Conservation (phyloP, 1,284 basidiomycete genomes). For the Papiliotrema nemorosa region DNA sequence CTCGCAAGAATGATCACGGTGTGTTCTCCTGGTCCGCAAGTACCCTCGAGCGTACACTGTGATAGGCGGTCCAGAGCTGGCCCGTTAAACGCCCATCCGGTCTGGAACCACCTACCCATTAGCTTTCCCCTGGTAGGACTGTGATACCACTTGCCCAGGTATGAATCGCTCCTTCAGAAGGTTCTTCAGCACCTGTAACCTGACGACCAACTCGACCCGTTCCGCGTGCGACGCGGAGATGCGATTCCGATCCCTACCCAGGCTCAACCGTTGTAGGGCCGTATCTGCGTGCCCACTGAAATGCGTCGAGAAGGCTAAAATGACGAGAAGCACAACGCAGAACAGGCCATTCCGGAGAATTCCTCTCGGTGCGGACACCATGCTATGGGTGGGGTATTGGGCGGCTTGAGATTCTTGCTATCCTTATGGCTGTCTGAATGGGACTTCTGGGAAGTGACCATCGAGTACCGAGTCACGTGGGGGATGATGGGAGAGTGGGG, state of each 20-base stretch:
- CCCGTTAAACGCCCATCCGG: background rate
- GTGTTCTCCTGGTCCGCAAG: conserved; percentile 21
- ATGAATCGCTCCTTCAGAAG: conserved; percentile 2
- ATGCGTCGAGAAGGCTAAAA: background rate
- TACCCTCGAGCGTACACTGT: conserved; percentile 14
- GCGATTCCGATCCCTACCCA: background rate
- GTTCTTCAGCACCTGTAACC: background rate
- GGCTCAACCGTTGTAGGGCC: background rate
- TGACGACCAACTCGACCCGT: background rate
- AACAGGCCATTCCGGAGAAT: background rate
- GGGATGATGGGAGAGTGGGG: too few relatives aligned
- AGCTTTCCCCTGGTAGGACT: background rate
- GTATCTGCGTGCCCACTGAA: too few relatives aligned
- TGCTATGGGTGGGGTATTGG: too few relatives aligned
- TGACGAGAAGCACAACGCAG: background rate
- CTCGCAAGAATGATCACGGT: conserved; percentile 28
- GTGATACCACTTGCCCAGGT: background rate
- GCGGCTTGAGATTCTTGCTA: too few relatives aligned
- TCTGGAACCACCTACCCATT: background rate
- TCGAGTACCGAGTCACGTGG: too few relatives aligned
- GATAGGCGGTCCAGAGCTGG: conserved; percentile 18
- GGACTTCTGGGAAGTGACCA: too few relatives aligned
- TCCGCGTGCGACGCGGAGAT: background rate
- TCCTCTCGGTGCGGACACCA: background rate
- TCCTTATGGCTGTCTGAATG: too few relatives aligned